phyloP scores from a whole-genome alignment of 2,329 filamentous ascomycete species.

The Fusarium praegraminearum region DNA sequence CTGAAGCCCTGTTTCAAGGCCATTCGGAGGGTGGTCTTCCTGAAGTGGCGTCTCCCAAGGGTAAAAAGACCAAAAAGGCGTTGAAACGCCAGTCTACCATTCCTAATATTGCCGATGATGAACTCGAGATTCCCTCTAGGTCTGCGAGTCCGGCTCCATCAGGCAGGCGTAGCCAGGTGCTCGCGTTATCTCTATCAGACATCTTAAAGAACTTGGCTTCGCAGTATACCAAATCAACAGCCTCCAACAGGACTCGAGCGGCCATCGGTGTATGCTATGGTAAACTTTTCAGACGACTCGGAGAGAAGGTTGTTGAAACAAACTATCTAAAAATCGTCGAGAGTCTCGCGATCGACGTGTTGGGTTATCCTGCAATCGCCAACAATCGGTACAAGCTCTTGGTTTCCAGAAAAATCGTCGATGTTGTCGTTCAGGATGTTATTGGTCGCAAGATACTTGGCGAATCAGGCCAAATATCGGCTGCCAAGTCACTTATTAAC shows the following conservation, averaged over 20 bases:
- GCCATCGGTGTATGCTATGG: constrained; percentile 90
- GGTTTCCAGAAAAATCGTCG: constrained; percentile 85
- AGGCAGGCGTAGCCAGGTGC: constrained; percentile 76
- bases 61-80: constrained; percentile 76
- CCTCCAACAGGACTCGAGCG: constrained; percentile 82
- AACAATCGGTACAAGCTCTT: constrained; percentile 91
- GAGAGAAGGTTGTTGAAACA: constrained; percentile 83
- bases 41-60: constrained; percentile 66
- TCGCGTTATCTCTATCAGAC: constrained; percentile 81
- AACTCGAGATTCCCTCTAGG: constrained; percentile 76
- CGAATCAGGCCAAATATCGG: constrained; percentile 87
- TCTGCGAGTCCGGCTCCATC: constrained; percentile 78
- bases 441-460: constrained; percentile 85
- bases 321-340: constrained; percentile 86
- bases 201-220: constrained; percentile 82
- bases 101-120: constrained; percentile 72
- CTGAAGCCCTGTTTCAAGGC: constrained; percentile 83
- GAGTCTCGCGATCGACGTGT: constrained; percentile 82
- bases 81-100: constrained; percentile 70
- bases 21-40: constrained; percentile 66
- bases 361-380: constrained; percentile 79
- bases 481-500: constrained; percentile 85
- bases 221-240: constrained; percentile 83
- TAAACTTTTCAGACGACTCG: constrained; percentile 80
- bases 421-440: constrained; percentile 85